Conservation (phyloP, 1,284 basidiomycete species). For the Cryptococcus wingfieldii region DNA sequence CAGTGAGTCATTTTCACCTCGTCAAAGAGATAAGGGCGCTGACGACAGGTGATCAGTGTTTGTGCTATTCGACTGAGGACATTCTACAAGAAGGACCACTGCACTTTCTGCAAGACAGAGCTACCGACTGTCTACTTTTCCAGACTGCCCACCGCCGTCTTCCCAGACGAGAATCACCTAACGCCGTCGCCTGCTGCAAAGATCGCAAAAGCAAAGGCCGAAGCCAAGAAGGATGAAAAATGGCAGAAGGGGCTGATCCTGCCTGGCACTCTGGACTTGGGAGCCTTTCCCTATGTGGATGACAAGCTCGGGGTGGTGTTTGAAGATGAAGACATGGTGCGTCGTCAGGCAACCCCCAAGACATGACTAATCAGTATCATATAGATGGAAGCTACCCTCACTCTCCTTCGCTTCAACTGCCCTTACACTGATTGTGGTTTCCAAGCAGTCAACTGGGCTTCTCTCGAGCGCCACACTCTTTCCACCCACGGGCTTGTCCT, state of each 20-base stretch:
- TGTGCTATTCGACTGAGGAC: conserved; percentile 87
- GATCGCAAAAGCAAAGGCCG: conserved; percentile 36
- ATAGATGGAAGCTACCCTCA: conserved; percentile 84
- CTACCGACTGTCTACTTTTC: conserved; percentile 81
- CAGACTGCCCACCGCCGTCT: conserved; percentile 60
- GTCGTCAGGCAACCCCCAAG: conserved; percentile 5
- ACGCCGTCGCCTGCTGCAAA: conserved; percentile 51
- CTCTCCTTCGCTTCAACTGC: conserved; percentile 83
- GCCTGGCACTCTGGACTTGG: conserved; percentile 42
- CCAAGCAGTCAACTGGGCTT: conserved; percentile 80
- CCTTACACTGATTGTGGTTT: conserved; percentile 75
- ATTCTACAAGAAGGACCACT: conserved; percentile 88
- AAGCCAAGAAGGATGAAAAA: conserved; percentile 35
- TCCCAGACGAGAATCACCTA: conserved; percentile 57
- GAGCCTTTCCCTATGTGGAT: conserved; percentile 60
- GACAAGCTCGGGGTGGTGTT: conserved; percentile 75
- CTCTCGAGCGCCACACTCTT: conserved; percentile 63
- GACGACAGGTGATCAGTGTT: conserved; percentile 51
- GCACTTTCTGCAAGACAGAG: conserved; percentile 94
- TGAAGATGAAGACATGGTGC: conserved; percentile 75
- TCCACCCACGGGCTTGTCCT: conserved; percentile 66
- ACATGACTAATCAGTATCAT: background rate
- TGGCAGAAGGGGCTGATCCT: conserved; percentile 40
- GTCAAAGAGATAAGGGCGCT: conserved; percentile 2
- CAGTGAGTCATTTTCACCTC: conserved; percentile 34